These are phyloP conservation scores for Coemansia sp. DNA, from an alignment of 192 early-diverging fungal genomes.

Conservation along the genomic window DNA sequence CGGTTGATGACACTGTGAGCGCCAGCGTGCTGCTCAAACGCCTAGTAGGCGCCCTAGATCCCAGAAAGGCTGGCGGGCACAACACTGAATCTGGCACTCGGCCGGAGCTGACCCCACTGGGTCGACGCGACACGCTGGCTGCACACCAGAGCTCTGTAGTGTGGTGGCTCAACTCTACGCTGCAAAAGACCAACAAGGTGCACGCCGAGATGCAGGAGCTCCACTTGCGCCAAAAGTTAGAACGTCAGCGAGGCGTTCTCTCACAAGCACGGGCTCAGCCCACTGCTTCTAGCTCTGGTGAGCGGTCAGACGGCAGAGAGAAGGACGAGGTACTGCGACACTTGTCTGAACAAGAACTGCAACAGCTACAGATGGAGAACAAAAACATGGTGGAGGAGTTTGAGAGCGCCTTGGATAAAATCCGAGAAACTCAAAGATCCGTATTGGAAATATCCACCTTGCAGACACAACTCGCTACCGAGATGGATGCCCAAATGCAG, in stretches of 20 bases:
- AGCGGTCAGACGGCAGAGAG: conserved; percentile 9
- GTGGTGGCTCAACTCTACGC: conserved; percentile 66
- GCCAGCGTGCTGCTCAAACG: conserved; percentile 45
- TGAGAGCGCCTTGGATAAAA: conserved; percentile 68
- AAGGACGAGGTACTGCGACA: conserved; percentile 61
- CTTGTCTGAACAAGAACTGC: conserved; percentile 53
- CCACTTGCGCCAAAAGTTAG: conserved; percentile 65
- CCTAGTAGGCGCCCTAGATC: conserved; percentile 47
- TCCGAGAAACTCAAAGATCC: conserved; percentile 64
- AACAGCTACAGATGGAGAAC: conserved; percentile 73
- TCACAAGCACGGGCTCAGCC: conserved; percentile 6
- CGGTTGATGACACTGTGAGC: conserved; percentile 22
- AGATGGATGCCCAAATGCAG: conserved; percentile 69
- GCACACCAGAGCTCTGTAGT: conserved; percentile 70
- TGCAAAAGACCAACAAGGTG: conserved; percentile 65
- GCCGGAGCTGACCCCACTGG: conserved; percentile 4
- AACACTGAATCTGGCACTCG: background rate
- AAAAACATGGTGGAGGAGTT: conserved; percentile 67
- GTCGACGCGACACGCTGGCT: conserved; percentile 60
- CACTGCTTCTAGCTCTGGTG: background rate
- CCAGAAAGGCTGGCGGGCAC: conserved; percentile 27
- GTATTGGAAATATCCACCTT: conserved; percentile 73
- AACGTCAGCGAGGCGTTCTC: conserved; percentile 60
- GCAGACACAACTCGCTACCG: conserved; percentile 69
- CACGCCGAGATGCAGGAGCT: conserved; percentile 75